Percentiles rank a stretch among this genome's conserved stretches.
Conservation (phyloP, 169 alveolate species). For the Perkinsus olseni region DNA sequence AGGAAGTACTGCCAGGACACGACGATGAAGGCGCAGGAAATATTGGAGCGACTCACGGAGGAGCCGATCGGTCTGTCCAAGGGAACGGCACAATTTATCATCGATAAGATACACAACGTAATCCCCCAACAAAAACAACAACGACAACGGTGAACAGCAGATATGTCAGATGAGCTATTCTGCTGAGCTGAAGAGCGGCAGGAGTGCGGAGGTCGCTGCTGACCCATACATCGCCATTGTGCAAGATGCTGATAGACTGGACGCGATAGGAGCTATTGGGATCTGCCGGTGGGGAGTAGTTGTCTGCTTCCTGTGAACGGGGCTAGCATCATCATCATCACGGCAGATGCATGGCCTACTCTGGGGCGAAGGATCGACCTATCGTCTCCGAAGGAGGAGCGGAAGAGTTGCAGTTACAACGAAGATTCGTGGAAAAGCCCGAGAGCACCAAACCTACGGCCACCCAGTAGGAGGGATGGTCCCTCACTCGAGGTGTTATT, state of each 20-base stretch:
- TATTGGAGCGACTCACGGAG: background rate
- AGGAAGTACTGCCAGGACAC: background rate
- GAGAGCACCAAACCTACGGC: background rate
- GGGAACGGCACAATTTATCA: background rate
- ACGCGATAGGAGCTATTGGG: slow-evolving; percentile 6
- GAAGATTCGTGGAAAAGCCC: background rate
- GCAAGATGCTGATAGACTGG: slow-evolving; percentile 9
- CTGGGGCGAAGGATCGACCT: background rate
- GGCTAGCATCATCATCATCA: background rate
- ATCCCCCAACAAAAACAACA: too few relatives aligned
- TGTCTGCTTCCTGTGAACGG: too few relatives aligned
- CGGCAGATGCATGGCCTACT: background rate
- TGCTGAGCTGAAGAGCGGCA: background rate
- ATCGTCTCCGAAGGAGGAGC: background rate
- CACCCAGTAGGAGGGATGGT: background rate
- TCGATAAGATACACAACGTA: background rate
- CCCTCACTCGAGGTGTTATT: background rate
- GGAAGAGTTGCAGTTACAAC: background rate
- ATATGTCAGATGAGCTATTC: background rate
- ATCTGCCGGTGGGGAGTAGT: background rate
- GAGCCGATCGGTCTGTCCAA: background rate
- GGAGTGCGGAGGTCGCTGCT: background rate
- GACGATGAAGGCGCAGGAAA: background rate
- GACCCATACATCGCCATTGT: background rate
- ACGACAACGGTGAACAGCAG: too few relatives aligned